These are phyloP conservation scores for Neurospora sp. DNA, from an alignment of 495 filamentous ascomycete genomes.

Conservation along the genomic window DNA sequence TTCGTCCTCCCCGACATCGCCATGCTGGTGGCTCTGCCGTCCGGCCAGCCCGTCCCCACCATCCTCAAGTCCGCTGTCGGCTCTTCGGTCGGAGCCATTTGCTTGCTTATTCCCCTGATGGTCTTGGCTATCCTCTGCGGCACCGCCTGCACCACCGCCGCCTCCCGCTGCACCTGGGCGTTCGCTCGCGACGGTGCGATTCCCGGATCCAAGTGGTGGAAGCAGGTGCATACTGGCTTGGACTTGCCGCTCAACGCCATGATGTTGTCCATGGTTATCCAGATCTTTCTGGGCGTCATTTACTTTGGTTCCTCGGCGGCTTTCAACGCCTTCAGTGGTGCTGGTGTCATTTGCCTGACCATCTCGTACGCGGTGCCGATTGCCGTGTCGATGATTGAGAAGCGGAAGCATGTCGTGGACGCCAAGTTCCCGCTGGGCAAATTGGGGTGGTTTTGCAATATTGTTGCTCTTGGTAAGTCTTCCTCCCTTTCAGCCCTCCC, in stretches of 20 bases:
- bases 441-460: constrained; percentile 47
- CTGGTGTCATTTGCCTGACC: constrained; percentile 51
- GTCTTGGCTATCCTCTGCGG: constrained; percentile 47
- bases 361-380: constrained; percentile 51
- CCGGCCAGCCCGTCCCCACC: constrained; percentile 32
- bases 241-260: constrained; percentile 43
- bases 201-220: constrained; percentile 46
- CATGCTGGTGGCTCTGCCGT: constrained; percentile 28
- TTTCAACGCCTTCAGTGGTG: constrained; percentile 52
- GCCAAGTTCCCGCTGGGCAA: constrained; percentile 46
- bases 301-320: constrained; percentile 43
- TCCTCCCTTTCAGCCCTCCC: not conserved
- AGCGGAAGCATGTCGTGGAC: constrained; percentile 38
- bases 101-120: constrained; percentile 37
- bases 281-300: constrained; percentile 38
- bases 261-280: constrained; percentile 38
- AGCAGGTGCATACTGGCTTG: constrained; percentile 31
- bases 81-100: constrained; percentile 35
- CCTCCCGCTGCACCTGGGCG: constrained; percentile 50
- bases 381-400: constrained; percentile 40
- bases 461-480: constrained; percentile 43
- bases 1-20: constrained; percentile 39
- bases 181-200: constrained; percentile 49
- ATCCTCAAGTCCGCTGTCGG: constrained; percentile 39
- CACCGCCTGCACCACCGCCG: constrained; percentile 50